These are phyloP conservation scores for Aspergillus texensis DNA, from an alignment of 2,329 filamentous ascomycete species.

Conservation along the genomic window DNA sequence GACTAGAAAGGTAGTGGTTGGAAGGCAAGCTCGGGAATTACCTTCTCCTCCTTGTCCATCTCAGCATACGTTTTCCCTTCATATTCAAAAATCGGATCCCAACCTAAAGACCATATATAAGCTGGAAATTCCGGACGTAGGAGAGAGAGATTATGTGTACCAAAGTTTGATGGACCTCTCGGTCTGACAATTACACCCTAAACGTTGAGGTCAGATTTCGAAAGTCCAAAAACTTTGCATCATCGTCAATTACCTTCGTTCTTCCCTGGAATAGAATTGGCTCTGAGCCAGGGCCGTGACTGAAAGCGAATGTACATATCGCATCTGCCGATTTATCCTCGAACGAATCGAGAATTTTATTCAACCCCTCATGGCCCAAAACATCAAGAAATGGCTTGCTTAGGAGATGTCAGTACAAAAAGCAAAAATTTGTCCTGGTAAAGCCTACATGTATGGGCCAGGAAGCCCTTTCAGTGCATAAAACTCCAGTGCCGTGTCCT, in stretches of 20 bases:
- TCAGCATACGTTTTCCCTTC: slow-evolving; percentile 91
- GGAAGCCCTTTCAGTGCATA: slow-evolving; percentile 87
- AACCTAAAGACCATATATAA: slow-evolving; percentile 60
- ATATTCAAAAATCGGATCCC: slow-evolving; percentile 96
- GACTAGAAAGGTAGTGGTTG: not conserved
- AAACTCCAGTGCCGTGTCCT: slow-evolving; percentile 95
- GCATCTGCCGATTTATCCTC: slow-evolving; percentile 89
- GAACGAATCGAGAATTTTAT: slow-evolving; percentile 86
- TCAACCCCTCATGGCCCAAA: slow-evolving; percentile 81
- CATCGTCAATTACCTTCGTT: slow-evolving; percentile 64
- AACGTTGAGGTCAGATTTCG: not conserved
- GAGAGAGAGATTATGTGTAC: slow-evolving; percentile 53
- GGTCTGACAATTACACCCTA: slow-evolving; percentile 81
- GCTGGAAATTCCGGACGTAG: not conserved
- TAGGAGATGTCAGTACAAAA: slow-evolving; percentile 13
- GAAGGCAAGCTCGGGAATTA: slow-evolving; percentile 40
- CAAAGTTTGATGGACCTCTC: slow-evolving; percentile 79
- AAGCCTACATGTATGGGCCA: slow-evolving; percentile 83
- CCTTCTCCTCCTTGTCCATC: slow-evolving; percentile 92
- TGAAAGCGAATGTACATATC: slow-evolving; percentile 95
- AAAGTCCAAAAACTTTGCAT: not conserved
- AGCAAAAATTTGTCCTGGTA: slow-evolving; percentile 31
- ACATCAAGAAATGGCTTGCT: slow-evolving; percentile 93
- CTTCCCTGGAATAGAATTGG: slow-evolving; percentile 89
- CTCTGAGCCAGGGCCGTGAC: slow-evolving; percentile 78